Percentiles rank a stretch among this genome's conserved stretches.
These are phyloP conservation scores for Raddia distichophylla DNA, from an alignment of 176 grass and related monocot species.

Conservation along the genomic window DNA sequence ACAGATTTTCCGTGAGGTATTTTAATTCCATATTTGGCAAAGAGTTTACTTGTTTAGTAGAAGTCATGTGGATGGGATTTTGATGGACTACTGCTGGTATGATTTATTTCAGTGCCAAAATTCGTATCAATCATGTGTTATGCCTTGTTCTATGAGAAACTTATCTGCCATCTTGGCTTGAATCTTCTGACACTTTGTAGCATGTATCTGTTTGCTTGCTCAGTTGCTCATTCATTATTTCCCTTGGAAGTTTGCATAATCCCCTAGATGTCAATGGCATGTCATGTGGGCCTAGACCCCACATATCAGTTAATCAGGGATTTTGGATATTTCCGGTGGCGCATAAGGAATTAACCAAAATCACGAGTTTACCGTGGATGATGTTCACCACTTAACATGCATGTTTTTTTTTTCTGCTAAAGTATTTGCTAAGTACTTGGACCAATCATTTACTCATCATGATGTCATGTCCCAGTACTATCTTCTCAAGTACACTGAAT, in stretches of 20 bases:
- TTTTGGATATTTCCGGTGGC: too few relatives aligned
- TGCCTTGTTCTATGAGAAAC: neutral
- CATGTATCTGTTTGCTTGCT: neutral
- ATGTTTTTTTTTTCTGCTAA: neutral
- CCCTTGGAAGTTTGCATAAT: too few relatives aligned
- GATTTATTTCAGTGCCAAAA: constrained; percentile 19
- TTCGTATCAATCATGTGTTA: neutral
- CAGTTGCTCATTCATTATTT: neutral
- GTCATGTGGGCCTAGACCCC: too few relatives aligned
- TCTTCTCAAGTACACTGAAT: neutral
- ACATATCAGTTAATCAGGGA: too few relatives aligned
- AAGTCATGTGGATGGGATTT: neutral
- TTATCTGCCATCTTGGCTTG: neutral
- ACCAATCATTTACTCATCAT: neutral
- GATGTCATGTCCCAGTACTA: neutral
- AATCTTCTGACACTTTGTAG: neutral
- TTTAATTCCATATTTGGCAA: constrained; percentile 30
- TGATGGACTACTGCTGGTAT: neutral
- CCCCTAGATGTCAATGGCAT: too few relatives aligned
- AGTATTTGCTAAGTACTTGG: neutral
- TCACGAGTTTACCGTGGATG: constrained; percentile 17
- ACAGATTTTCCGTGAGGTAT: constrained; percentile 90
- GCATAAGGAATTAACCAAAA: neutral
- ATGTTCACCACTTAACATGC: neutral
- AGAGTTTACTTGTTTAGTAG: constrained; percentile 8